Evolutionary conservation across 2,329 filamentous ascomycete species (phyloP).

Genomic region (Cladophialophora psammophila): DNA sequence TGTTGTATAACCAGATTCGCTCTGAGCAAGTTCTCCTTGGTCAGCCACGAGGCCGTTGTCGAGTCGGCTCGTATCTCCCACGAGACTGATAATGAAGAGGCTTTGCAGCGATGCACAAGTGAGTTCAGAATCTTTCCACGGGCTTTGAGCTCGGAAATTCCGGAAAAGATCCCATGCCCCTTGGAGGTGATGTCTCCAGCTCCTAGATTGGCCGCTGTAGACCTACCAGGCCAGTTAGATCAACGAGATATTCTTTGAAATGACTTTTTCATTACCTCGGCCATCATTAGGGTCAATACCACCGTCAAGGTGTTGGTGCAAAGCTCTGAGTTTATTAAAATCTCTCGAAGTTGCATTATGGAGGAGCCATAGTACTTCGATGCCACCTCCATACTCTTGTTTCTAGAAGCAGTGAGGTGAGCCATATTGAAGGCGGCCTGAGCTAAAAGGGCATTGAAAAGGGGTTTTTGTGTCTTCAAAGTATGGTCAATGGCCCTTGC

Average conservation of each 20-base stretch:
- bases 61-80: conserved; percentile 15
- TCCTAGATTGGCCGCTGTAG: conserved; percentile 34
- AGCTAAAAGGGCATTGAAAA: conserved; percentile 22
- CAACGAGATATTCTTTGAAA: too few species aligned
- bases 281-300: conserved; percentile 27
- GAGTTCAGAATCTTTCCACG: conserved; percentile 37
- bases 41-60: neutral
- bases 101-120: conserved; percentile 36
- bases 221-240: too few species aligned
- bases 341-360: conserved; percentile 2
- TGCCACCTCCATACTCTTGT: conserved; percentile 1
- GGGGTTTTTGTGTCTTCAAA: conserved; percentile 10
- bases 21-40: neutral
- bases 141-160: conserved; percentile 17
- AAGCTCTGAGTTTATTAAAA: conserved; percentile 4
- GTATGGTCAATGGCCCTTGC: conserved; percentile 29
- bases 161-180: conserved; percentile 35
- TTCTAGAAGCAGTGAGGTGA: conserved; percentile 5
- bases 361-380: conserved; percentile 22
- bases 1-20: too few species aligned
- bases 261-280: conserved; percentile 3
- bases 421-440: conserved; percentile 28
- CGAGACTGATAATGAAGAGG: conserved; percentile 35
- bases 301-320: conserved; percentile 4
- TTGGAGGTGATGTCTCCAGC: conserved; percentile 36